Conservation (phyloP, 2,329 filamentous ascomycete genomes). For the Exserohilum turcica region DNA sequence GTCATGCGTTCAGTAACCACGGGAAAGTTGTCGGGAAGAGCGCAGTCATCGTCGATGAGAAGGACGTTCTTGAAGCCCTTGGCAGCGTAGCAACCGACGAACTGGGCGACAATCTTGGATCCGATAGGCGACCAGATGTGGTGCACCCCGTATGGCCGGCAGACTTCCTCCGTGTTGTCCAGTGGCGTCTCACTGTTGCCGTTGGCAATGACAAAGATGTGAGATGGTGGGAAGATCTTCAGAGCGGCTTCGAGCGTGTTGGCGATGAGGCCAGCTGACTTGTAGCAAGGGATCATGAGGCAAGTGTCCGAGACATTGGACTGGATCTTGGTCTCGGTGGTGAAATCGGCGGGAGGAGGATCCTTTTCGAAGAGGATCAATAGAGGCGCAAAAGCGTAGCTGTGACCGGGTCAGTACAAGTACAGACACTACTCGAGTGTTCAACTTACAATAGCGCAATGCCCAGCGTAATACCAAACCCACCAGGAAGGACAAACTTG, state of each 20-base stretch:
- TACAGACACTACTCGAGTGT: neutral
- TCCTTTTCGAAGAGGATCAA: conserved; percentile 43
- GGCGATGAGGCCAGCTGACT: conserved; percentile 19
- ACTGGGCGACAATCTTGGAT: conserved; percentile 23
- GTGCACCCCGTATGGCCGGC: conserved; percentile 19
- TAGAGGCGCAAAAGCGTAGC: conserved; percentile 38
- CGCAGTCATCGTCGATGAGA: conserved; percentile 24
- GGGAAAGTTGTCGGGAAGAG: conserved; percentile 20
- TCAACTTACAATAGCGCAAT: conserved; percentile 20
- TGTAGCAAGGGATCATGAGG: conserved; percentile 22
- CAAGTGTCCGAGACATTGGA: conserved; percentile 36
- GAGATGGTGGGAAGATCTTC: conserved; percentile 21
- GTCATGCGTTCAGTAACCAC: conserved; percentile 20
- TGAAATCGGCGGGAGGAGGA: conserved; percentile 26
- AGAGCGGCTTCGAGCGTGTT: conserved; percentile 19
- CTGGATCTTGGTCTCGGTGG: conserved; percentile 30
- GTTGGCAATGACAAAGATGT: conserved; percentile 25
- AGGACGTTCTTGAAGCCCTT: conserved; percentile 22
- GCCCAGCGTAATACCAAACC: conserved; percentile 49
- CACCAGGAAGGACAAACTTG: conserved; percentile 50
- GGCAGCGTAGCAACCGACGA: conserved; percentile 20
- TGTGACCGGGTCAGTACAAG: conserved; percentile 8
- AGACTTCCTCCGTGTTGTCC: conserved; percentile 24
- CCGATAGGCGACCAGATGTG: conserved; percentile 22
- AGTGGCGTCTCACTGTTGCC: conserved; percentile 21